Conservation (phyloP, 768 basidiomycete genomes). For the Pholiota molesta region DNA sequence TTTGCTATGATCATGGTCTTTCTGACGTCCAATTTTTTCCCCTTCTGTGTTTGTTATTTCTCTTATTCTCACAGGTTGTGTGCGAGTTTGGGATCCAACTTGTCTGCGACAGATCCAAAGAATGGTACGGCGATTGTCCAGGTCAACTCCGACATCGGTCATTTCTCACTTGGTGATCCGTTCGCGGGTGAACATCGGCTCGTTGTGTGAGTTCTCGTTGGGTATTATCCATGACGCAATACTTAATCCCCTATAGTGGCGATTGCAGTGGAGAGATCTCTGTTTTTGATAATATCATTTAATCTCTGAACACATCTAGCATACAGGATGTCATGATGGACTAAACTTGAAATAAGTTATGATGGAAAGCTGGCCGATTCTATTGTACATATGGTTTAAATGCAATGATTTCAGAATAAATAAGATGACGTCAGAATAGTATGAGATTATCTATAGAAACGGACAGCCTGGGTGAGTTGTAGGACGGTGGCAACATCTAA, state of each 20-base stretch:
- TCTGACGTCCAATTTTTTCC: background rate
- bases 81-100: constrained; percentile 68
- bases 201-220: constrained; percentile 52
- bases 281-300: constrained; percentile 39
- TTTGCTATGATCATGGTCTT: background rate
- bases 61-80: constrained; percentile 51
- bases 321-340: background rate
- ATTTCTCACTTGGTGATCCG: constrained; percentile 62
- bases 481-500: background rate
- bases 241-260: constrained; percentile 35
- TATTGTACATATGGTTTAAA: background rate
- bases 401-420: background rate
- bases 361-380: background rate
- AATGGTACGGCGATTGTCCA: constrained; percentile 57
- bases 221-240: background rate
- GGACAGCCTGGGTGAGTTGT: background rate
- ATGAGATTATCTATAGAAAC: background rate
- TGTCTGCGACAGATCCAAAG: constrained; percentile 34
- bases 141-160: constrained; percentile 56
- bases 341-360: background rate
- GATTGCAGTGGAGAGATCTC: constrained; percentile 52
- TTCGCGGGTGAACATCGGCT: constrained; percentile 55
- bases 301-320: constrained; percentile 2
- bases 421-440: constrained; percentile 1
- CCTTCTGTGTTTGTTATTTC: background rate